Conservation (phyloP, 352 stramenopile genomes). For the Salisapilia sapeloensis region DNA sequence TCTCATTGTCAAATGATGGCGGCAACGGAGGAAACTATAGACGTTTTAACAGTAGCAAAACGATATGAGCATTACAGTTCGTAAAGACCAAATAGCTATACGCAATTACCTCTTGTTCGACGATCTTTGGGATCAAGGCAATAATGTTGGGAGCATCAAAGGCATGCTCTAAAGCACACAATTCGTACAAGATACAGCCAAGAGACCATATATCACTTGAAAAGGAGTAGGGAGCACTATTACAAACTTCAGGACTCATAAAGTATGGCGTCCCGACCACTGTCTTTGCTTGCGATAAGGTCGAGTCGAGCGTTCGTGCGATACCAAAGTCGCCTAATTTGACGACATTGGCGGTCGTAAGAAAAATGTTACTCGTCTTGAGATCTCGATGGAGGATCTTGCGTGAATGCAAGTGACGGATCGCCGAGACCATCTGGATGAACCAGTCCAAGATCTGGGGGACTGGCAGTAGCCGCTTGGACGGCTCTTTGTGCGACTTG, state of each 20-base stretch:
- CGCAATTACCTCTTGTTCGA: constrained; percentile 45
- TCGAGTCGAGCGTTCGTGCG: constrained; percentile 70
- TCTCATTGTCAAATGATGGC: constrained; percentile 31
- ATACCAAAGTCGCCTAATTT: constrained; percentile 91
- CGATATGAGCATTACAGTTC: neutral
- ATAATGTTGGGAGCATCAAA: constrained; percentile 78
- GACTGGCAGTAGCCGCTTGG: constrained; percentile 21
- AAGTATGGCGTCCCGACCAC: constrained; percentile 89
- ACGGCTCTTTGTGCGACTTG: constrained; percentile 12
- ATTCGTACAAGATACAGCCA: constrained; percentile 84
- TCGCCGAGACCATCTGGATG: constrained; percentile 88
- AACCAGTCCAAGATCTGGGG: constrained; percentile 75
- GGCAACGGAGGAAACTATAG: constrained; percentile 29
- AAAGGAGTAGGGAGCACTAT: constrained; percentile 86
- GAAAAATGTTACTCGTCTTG: constrained; percentile 90
- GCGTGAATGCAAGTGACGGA: constrained; percentile 88
- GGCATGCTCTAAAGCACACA: constrained; percentile 64
- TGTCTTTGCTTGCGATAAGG: constrained; percentile 73
- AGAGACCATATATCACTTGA: constrained; percentile 88
- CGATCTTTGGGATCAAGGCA: constrained; percentile 69
- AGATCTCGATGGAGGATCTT: constrained; percentile 87
- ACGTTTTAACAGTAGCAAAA: neutral
- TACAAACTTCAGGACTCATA: constrained; percentile 87
- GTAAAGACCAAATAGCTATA: neutral
- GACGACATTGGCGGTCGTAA: constrained; percentile 70